These are phyloP conservation scores for Neofusicoccum ribis DNA, from an alignment of 2,329 filamentous ascomycete species.

Conservation along the genomic window DNA sequence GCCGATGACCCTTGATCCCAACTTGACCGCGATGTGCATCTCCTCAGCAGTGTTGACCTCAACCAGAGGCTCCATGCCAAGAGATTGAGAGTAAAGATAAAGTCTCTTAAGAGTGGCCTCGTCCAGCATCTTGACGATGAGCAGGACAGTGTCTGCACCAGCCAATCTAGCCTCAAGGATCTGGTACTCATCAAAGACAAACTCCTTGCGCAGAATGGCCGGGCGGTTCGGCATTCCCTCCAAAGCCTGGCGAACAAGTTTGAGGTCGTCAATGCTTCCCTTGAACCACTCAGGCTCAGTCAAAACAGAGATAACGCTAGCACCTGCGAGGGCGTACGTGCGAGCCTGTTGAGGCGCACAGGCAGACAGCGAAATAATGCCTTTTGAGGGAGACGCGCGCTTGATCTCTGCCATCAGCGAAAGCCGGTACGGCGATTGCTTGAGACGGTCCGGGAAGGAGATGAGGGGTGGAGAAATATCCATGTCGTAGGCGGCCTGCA, in stretches of 20 bases:
- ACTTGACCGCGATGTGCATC: slow-evolving; percentile 81
- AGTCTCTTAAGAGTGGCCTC: slow-evolving; percentile 69
- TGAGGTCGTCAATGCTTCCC: slow-evolving; percentile 90
- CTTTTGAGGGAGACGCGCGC: slow-evolving; percentile 93
- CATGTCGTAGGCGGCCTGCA: slow-evolving; percentile 84
- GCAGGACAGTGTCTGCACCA: slow-evolving; percentile 88
- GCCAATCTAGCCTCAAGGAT: slow-evolving; percentile 91
- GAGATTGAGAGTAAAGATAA: slow-evolving; percentile 82
- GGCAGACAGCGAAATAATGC: slow-evolving; percentile 82
- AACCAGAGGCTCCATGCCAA: slow-evolving; percentile 97
- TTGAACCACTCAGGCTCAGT: slow-evolving; percentile 99
- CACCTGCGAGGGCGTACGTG: slow-evolving; percentile 89
- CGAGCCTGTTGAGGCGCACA: slow-evolving; percentile 87
- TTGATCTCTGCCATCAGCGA: slow-evolving; percentile 97
- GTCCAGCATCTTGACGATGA: slow-evolving; percentile 98
- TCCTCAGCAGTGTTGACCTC: slow-evolving; percentile 95
- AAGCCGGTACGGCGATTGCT: slow-evolving; percentile 82
- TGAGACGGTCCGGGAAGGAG: slow-evolving; percentile 74
- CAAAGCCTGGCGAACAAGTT: slow-evolving; percentile 83
- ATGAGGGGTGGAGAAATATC: slow-evolving; percentile 83
- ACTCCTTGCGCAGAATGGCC: slow-evolving; percentile 91
- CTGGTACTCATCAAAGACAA: slow-evolving; percentile 97
- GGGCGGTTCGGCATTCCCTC: slow-evolving; percentile 89
- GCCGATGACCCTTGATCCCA: slow-evolving; percentile 89
- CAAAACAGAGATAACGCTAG: slow-evolving; percentile 96